These are phyloP conservation scores for Beta lomatogona DNA, from an alignment of 179 eudicot species.

Conservation along the genomic window DNA sequence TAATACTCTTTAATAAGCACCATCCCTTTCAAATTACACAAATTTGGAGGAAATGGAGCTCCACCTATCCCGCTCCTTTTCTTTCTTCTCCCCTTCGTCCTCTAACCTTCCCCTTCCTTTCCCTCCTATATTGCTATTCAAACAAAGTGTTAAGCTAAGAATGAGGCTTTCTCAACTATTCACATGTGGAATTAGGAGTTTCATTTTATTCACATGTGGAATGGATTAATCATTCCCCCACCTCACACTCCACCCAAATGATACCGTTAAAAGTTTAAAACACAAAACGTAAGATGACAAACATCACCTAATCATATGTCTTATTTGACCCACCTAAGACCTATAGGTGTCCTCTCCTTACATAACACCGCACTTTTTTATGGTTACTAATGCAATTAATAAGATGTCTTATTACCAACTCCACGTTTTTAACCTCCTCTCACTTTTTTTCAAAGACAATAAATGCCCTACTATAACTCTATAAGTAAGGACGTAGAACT, in stretches of 20 bases:
- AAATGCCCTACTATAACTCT: constrained; percentile 4
- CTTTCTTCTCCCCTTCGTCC: no score
- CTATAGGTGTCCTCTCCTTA: constrained; percentile 3
- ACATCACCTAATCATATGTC: constrained; percentile 21
- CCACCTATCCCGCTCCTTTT: no score
- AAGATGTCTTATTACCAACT: constrained; percentile 36
- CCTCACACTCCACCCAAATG: not conserved
- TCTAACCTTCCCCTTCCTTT: no score
- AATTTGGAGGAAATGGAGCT: no score
- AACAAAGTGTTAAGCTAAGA: no score
- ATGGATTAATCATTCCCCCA: not conserved
- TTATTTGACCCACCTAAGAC: constrained; percentile 27
- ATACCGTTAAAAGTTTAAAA: constrained; percentile 10
- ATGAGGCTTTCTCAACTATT: no score
- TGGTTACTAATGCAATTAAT: constrained; percentile 17
- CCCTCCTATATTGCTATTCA: no score
- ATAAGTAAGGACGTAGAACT: constrained; percentile 17
- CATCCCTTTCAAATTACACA: no score
- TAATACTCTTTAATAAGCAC: no score
- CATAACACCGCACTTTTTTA: constrained; percentile 12
- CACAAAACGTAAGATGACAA: not conserved
- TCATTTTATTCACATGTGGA: not conserved
- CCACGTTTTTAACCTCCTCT: constrained; percentile 21
- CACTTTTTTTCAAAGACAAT: not conserved
- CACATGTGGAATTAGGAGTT: no score